phyloP scores from a whole-genome alignment of 2,329 filamentous ascomycete species.

The Phialophora expanda region DNA sequence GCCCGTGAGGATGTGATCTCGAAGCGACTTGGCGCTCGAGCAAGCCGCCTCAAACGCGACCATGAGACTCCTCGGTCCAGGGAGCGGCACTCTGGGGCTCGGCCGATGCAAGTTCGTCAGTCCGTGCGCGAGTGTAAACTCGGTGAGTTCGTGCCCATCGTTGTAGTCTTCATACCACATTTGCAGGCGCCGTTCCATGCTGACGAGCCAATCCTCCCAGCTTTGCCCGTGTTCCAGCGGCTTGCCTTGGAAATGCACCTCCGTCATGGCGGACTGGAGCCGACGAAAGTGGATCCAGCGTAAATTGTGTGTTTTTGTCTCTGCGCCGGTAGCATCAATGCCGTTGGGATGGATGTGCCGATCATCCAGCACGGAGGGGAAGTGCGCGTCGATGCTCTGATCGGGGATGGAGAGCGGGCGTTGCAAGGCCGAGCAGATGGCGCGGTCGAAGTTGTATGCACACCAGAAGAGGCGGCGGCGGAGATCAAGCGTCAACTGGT shows the following conservation, averaged over 20 bases:
- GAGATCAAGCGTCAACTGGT: constrained; percentile 40
- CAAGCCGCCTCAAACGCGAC: constrained; percentile 41
- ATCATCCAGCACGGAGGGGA: constrained; percentile 39
- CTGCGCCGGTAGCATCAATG: constrained; percentile 37
- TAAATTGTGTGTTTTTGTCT: constrained; percentile 39
- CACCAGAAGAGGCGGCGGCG: constrained; percentile 41
- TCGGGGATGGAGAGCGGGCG: constrained; percentile 42
- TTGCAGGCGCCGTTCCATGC: constrained; percentile 40
- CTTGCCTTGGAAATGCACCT: constrained; percentile 42
- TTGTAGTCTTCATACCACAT: constrained; percentile 40
- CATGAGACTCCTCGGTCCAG: constrained; percentile 38
- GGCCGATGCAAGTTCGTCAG: constrained; percentile 41
- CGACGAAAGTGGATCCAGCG: constrained; percentile 40
- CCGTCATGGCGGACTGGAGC: constrained; percentile 41
- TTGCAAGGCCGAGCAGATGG: constrained; percentile 41
- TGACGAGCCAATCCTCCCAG: constrained; percentile 41
- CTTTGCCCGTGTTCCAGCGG: constrained; percentile 37
- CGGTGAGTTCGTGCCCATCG: constrained; percentile 39
- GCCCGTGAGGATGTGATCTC: constrained; percentile 40
- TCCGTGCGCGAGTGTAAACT: constrained; percentile 40
- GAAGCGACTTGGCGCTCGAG: constrained; percentile 37
- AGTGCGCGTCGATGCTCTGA: constrained; percentile 40
- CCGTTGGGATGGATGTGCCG: constrained; percentile 38
- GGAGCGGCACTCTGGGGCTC: constrained; percentile 39
- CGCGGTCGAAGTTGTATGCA: constrained; percentile 41